These are phyloP conservation scores for Platanus orientalis DNA, from an alignment of 164 flowering plant genomes.

Conservation along the genomic window DNA sequence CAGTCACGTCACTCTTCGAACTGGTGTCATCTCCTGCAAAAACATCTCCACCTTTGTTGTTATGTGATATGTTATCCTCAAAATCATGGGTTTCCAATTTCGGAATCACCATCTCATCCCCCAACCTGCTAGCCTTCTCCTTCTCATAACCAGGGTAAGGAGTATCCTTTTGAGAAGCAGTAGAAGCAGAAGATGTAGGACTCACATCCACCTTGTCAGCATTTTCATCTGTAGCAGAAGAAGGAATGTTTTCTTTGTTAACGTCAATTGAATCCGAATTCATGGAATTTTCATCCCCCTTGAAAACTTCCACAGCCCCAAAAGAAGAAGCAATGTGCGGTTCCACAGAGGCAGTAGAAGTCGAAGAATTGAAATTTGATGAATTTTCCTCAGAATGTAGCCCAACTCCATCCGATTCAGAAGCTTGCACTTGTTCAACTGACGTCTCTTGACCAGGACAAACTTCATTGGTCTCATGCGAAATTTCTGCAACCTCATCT, in stretches of 20 bases:
- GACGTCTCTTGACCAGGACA: neutral
- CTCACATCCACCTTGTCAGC: conserved; percentile 6
- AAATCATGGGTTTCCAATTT: conserved; percentile 8
- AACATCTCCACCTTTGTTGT: conserved; percentile 21
- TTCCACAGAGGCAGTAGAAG: neutral
- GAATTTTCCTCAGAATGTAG: conserved; percentile 9
- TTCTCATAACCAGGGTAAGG: conserved; percentile 13
- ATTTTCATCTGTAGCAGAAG: conserved; percentile 1
- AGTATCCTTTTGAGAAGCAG: conserved; percentile 3
- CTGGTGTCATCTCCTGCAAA: conserved; percentile 24
- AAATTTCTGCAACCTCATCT: conserved; percentile 11
- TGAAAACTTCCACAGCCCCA: neutral
- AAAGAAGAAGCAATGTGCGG: neutral
- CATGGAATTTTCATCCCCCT: neutral
- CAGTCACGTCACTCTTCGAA: conserved; percentile 38
- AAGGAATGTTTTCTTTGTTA: neutral
- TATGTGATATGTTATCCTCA: conserved; percentile 7
- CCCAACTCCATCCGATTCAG: conserved; percentile 10
- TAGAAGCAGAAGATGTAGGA: conserved; percentile 1
- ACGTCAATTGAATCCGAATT: conserved; percentile 7
- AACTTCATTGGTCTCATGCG: conserved; percentile 5
- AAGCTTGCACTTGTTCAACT: conserved; percentile 2
- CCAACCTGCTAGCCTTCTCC: conserved; percentile 11
- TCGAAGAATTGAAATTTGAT: conserved; percentile 1
- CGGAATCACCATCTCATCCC: conserved; percentile 6